A percentile compares a stretch with the other conserved stretches of the same genome.
These are phyloP conservation scores for Skeletonema potamos DNA, from an alignment of 108 stramenopile genomes.

Conservation along the genomic window DNA sequence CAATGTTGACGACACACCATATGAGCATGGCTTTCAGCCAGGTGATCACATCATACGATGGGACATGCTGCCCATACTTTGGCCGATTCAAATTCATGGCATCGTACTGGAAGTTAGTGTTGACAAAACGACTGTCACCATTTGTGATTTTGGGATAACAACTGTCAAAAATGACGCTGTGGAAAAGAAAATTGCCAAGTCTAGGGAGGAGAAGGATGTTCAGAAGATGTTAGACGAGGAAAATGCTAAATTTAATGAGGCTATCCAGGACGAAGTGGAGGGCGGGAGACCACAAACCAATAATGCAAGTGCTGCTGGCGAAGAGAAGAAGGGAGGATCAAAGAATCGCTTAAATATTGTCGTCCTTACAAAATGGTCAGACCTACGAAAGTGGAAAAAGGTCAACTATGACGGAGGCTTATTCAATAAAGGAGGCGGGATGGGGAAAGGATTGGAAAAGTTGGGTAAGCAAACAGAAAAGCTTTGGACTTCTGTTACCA, in stretches of 20 bases:
- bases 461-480: constrained; percentile 33
- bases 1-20: constrained; percentile 32
- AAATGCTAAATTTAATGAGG: constrained; percentile 22
- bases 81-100: constrained; percentile 64
- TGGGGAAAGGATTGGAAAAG: constrained; percentile 21
- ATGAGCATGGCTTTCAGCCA: constrained; percentile 50
- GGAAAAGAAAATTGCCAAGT: constrained; percentile 6
- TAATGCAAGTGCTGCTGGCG: neutral
- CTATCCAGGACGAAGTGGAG: constrained; percentile 1
- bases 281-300: constrained; percentile 1
- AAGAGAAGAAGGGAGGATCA: neutral
- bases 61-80: constrained; percentile 50
- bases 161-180: constrained; percentile 15
- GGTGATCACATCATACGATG: constrained; percentile 66
- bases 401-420: constrained; percentile 31
- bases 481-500: constrained; percentile 27
- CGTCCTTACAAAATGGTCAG: constrained; percentile 39
- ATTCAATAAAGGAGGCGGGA: constrained; percentile 4
- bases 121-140: constrained; percentile 37
- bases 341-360: constrained; percentile 34
- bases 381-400: constrained; percentile 40
- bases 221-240: constrained; percentile 26
- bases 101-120: constrained; percentile 51
- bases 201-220: constrained; percentile 1
- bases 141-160: constrained; percentile 58